These are phyloP conservation scores for Yarrowia alimentaria DNA, from an alignment of 805 yeast genomes.

Conservation along the genomic window DNA sequence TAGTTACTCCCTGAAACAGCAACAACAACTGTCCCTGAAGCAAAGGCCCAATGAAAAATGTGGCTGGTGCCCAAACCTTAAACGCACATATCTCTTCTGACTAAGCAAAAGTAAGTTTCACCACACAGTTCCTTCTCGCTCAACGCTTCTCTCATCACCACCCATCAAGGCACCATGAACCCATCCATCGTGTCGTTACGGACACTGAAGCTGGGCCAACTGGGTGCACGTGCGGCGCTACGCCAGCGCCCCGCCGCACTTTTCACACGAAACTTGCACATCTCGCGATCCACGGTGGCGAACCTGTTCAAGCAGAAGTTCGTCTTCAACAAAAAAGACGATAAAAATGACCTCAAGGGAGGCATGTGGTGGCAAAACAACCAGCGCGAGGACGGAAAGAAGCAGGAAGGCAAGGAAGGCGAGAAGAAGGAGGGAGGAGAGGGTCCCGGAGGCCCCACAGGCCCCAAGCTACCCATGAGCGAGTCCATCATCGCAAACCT, in stretches of 20 bases:
- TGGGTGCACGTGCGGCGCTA: too few relatives aligned
- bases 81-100: too few relatives aligned
- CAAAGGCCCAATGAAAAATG: too few relatives aligned
- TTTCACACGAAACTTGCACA: too few relatives aligned
- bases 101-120: too few relatives aligned
- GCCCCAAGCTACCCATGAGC: constrained; percentile 29
- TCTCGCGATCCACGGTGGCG: too few relatives aligned
- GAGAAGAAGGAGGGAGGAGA: neutral
- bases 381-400: constrained; percentile 1
- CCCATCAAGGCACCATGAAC: constrained; percentile 4
- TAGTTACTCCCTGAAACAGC: too few relatives aligned
- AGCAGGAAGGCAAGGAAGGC: neutral
- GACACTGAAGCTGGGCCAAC: too few relatives aligned
- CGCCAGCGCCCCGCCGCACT: too few relatives aligned
- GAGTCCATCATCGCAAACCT: constrained; percentile 11
- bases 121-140: too few relatives aligned
- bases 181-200: constrained; percentile 24
- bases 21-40: too few relatives aligned
- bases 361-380: constrained; percentile 27
- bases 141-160: neutral
- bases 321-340: constrained; percentile 23
- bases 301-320: too few relatives aligned
- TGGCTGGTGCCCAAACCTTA: constrained; percentile 11
- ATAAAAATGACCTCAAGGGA: constrained; percentile 1
- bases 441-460: constrained; percentile 23